These are phyloP conservation scores for Kuraishia floccosa DNA, from an alignment of 805 yeast genomes.

Conservation along the genomic window DNA sequence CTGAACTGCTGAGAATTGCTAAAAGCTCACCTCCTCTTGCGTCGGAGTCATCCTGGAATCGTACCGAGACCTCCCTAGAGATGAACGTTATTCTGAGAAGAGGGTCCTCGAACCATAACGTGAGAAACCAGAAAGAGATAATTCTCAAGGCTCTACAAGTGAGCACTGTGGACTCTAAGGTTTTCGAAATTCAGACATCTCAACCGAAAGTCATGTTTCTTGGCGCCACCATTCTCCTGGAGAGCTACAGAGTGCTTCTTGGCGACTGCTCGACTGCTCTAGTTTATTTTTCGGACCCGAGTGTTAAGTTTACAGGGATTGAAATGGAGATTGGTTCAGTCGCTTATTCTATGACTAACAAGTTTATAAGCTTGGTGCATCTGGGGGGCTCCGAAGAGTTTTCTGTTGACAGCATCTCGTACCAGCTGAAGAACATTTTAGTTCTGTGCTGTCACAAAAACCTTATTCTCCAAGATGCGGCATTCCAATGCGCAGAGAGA, in stretches of 20 bases:
- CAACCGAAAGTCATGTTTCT: conserved; percentile 79
- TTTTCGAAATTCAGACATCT: conserved; percentile 36
- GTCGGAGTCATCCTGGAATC: conserved; percentile 65
- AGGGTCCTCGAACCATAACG: conserved; percentile 75
- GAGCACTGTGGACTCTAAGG: conserved; percentile 32
- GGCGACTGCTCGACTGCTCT: conserved; percentile 78
- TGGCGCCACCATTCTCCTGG: conserved; percentile 72
- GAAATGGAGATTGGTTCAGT: conserved; percentile 59
- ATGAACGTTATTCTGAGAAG: conserved; percentile 83
- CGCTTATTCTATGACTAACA: conserved; percentile 45
- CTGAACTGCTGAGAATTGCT: conserved; percentile 57
- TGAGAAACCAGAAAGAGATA: conserved; percentile 61
- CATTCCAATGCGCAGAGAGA: conserved; percentile 64
- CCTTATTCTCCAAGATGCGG: conserved; percentile 62
- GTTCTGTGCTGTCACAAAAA: conserved; percentile 71
- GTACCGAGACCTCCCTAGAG: conserved; percentile 86
- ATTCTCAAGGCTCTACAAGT: conserved; percentile 37
- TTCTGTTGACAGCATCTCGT: conserved; percentile 46
- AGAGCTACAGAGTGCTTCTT: conserved; percentile 61
- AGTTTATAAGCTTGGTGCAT: conserved; percentile 40
- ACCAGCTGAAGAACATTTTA: conserved; percentile 59
- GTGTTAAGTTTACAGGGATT: conserved; percentile 54
- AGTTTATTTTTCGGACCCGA: conserved; percentile 79
- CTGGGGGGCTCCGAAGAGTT: conserved; percentile 44
- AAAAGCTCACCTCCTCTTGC: conserved; percentile 82